Evolutionary conservation across 2,329 filamentous ascomycete genomes (phyloP), one percentile per base, ranked within the genome.

Genomic region (Graphium sp.): DNA sequence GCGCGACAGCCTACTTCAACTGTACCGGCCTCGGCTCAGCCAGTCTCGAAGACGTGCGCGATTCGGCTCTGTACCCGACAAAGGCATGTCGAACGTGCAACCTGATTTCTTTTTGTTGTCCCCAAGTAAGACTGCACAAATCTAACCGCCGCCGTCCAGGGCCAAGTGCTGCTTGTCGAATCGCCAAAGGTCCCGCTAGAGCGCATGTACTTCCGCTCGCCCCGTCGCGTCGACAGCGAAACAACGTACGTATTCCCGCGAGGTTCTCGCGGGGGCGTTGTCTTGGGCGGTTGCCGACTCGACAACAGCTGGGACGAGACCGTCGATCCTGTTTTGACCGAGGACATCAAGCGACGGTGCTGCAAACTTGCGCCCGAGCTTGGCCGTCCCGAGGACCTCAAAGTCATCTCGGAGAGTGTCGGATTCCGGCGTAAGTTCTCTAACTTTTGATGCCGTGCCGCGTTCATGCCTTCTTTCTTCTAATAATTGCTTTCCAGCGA

Each of bases 11-110:
- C 2, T 54, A 89, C 0, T 57, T 91, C 34, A 91, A 91, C 46
- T 80, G 79, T 43, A 82, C 80, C 0, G 83, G 83, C 1, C 54
- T 92, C 7, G 60, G 73, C 13, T 71, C 80, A 0, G 65, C 61
- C 20, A 69, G 60, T 28, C 64, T 91, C 2, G 80, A 77, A 7
- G 83, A 83, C 15, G 81, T 91, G 0, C 60, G 66, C 50, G 83
- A 92, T 43, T 47, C 54, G 32, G 65, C 61, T 5, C 62, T 91
- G 24, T 64, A 71, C 34, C 80, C 83, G 1, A 72, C 66, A 2
- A 66, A 83, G n/a, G 83, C 32, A 30, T 42, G 23, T 41, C n/a
- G n/a, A n/a, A n/a, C n/a, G n/a, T n/a, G n/a, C n/a, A n/a, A n/a
- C n/a, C n/a, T n/a, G n/a, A n/a, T n/a, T n/a, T n/a, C n/a, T n/a